These are phyloP conservation scores for Dacryopinax spathularia DNA, from an alignment of 768 basidiomycete species.

Conservation along the genomic window DNA sequence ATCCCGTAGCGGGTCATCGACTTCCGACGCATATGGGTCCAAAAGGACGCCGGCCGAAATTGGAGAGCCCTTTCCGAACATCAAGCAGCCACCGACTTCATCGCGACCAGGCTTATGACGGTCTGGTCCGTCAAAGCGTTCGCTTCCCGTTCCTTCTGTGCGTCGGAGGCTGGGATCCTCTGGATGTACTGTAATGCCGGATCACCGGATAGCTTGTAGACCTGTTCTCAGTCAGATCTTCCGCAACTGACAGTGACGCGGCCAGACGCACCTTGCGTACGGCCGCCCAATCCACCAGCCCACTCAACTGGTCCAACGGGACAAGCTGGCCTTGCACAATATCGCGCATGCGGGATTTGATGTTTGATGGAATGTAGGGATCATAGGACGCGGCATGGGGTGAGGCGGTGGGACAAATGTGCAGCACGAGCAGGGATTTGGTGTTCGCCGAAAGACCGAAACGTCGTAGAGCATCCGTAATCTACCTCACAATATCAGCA, in stretches of 20 bases:
- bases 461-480: constrained; percentile 71
- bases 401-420: constrained; percentile 28
- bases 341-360: constrained; percentile 38
- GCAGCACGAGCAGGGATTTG: constrained; percentile 55
- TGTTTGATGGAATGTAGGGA: constrained; percentile 12
- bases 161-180: constrained; percentile 24
- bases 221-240: constrained; percentile 26
- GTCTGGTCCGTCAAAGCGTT: constrained; percentile 41
- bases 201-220: constrained; percentile 56
- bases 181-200: constrained; percentile 14
- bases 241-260: too few relatives aligned
- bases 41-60: too few relatives aligned
- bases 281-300: constrained; percentile 52
- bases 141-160: constrained; percentile 26
- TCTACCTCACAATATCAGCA: constrained; percentile 33
- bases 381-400: background rate
- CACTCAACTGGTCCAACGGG: constrained; percentile 30
- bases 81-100: constrained; percentile 49
- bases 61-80: too few relatives aligned
- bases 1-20: too few relatives aligned
- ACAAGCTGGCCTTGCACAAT: constrained; percentile 46
- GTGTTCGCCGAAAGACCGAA: constrained; percentile 67
- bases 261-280: constrained; percentile 54
- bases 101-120: constrained; percentile 63
- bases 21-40: too few relatives aligned